Conservation (phyloP, 805 yeast genomes). For the Lipomyces chichibuensis region DNA sequence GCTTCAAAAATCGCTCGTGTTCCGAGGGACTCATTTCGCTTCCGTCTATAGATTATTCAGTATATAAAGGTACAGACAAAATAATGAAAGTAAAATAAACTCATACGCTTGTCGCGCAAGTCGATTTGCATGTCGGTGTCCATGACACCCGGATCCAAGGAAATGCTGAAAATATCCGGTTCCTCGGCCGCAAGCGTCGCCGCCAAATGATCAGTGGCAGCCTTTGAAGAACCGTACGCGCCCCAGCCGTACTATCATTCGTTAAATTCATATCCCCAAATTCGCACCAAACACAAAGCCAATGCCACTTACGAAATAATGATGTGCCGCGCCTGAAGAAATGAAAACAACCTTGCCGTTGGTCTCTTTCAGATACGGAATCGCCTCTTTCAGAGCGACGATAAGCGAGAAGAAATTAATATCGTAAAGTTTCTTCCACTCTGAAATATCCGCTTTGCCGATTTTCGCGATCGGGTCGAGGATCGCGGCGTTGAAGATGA, state of each 20-base stretch:
- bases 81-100: not conserved
- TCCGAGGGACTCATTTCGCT: constrained; percentile 62
- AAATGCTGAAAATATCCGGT: constrained; percentile 57
- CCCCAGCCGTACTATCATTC: constrained; percentile 70
- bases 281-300: constrained; percentile 8
- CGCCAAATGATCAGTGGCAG: constrained; percentile 82
- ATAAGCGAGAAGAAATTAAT: constrained; percentile 79
- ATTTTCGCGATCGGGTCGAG: constrained; percentile 70
- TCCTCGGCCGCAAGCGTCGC: constrained; percentile 71
- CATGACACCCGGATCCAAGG: constrained; percentile 95
- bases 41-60: constrained; percentile 45
- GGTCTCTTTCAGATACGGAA: constrained; percentile 60
- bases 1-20: constrained; percentile 62
- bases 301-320: constrained; percentile 48
- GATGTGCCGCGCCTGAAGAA: constrained; percentile 83
- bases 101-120: constrained; percentile 62
- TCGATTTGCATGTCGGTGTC: constrained; percentile 85
- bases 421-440: constrained; percentile 70
- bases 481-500: constrained; percentile 73
- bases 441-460: constrained; percentile 55
- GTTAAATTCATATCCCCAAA: not conserved
- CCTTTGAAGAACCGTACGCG: constrained; percentile 89
- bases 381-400: constrained; percentile 45
- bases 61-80: not conserved
- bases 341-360: constrained; percentile 75